Conservation (phyloP, 345 rosid genomes). For the Syzygium jambos region DNA sequence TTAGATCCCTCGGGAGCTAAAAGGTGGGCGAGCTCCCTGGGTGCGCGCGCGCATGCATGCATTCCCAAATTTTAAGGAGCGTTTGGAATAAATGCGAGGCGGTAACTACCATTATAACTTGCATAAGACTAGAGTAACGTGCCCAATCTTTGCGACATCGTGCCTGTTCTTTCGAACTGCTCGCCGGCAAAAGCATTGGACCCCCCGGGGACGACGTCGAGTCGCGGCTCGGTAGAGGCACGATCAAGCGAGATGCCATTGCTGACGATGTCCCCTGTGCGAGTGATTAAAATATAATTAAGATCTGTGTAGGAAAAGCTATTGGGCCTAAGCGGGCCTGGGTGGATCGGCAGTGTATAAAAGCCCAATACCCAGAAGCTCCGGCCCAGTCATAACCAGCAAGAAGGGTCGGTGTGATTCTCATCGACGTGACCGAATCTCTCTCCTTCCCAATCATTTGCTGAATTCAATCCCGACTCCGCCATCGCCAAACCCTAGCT, state of each 20-base stretch:
- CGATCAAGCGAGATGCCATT: fast-evolving
- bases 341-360: background rate
- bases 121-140: background rate
- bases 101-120: background rate
- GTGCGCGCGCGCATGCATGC: fast-evolving
- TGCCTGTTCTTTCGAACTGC: no score
- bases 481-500: background rate
- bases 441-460: background rate
- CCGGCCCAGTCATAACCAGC: background rate
- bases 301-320: background rate
- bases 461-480: background rate
- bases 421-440: background rate
- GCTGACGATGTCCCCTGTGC: no score
- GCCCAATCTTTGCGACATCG: no score
- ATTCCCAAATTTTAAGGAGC: background rate
- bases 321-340: background rate
- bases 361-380: background rate
- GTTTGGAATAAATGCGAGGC: background rate
- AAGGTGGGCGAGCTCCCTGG: fast-evolving
- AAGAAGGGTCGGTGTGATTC: background rate
- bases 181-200: background rate
- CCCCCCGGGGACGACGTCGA: background rate
- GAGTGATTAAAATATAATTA: background rate
- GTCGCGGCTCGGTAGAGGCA: background rate
- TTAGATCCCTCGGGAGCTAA: background rate